A percentile compares a stretch with the other conserved stretches of the same genome.
Evolutionary conservation across 1,139 yeast genomes (phyloP).

Genomic region (Taphrina communis): DNA sequence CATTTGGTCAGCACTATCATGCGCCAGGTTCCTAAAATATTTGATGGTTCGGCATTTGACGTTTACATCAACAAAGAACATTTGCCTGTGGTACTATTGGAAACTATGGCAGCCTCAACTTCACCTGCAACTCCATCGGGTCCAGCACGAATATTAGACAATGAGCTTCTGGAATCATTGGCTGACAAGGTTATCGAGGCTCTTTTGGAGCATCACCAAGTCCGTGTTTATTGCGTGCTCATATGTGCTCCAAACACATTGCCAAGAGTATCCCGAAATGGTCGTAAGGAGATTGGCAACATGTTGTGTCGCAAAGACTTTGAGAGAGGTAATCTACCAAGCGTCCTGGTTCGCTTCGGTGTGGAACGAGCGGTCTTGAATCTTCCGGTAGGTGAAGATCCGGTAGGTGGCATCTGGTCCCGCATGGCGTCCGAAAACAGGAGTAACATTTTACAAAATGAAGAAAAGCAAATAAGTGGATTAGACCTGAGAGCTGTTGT

Average conservation of each 20-base stretch:
- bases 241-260: constrained; percentile 81
- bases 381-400: constrained; percentile 73
- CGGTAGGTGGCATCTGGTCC: constrained; percentile 85
- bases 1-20: constrained; percentile 82
- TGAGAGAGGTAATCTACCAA: constrained; percentile 73
- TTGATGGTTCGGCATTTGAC: constrained; percentile 74
- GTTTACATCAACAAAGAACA: constrained; percentile 82
- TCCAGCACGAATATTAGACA: constrained; percentile 57
- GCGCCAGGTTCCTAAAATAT: constrained; percentile 77
- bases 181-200: constrained; percentile 62
- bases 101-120: constrained; percentile 70
- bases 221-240: constrained; percentile 79
- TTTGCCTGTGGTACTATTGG: constrained; percentile 84
- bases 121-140: constrained; percentile 50
- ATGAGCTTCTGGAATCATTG: constrained; percentile 68
- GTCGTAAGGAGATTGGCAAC: constrained; percentile 89
- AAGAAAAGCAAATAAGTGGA: constrained; percentile 71
- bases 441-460: constrained; percentile 58
- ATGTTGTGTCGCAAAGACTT: constrained; percentile 86
- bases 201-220: constrained; percentile 70
- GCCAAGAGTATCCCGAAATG: constrained; percentile 82
- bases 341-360: constrained; percentile 82
- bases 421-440: constrained; percentile 68
- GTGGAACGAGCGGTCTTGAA: constrained; percentile 69
- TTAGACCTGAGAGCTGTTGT: constrained; percentile 78